Base-by-base conservation (phyloP, 495 filamentous ascomycete species). In the Penicillium robsamsonii region DNA sequence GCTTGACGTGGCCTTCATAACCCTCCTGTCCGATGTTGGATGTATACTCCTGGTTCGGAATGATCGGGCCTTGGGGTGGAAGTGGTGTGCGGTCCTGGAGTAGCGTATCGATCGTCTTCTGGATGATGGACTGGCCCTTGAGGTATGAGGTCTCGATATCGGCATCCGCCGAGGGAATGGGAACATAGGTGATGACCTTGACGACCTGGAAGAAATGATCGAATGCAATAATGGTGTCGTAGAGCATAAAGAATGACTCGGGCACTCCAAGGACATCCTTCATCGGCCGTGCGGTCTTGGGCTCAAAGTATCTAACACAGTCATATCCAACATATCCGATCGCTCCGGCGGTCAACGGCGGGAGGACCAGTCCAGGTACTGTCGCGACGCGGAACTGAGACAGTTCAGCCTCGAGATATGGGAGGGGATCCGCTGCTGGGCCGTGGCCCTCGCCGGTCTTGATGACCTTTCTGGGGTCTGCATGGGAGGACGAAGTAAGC, bases 301-400 rank as follows among this genome's bases (percentile, higher is more conserved):
- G 94, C 76, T 98, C 94, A 60, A 98, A 98, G 72, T 98, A 98
- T 67, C 85, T 85, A 58, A 98, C 88, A 71, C 94, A 98, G 70
- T 98, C 94, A 69, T 97, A 98, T 38, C 91, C 91, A 5, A 98
- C 89, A 68, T 97, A 98, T 54, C 94, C 94, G 65, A 98, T 87
- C 3, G 93, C 94, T 33, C 95, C 94, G 46, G 91, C 95, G 1
- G 87, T 91, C 68, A 97, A 72, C 30, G 90, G 87, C 10, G 94
- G 94, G 10, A 98, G 80, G 51, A 75, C 79, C 54, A 96, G 76
- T 7, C 86, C 88, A 1, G 95, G 93, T 9, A 97, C 79, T 37
- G 87, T 79, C 51, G 89, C 85, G 47, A 94, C 88, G 18, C 89
- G 83, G 72, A 85, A 86, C 63, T 89, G 75, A 41, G 84, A 74